Base-by-base conservation (phyloP, 2,329 filamentous ascomycete genomes). In the Penicillium sp. region DNA sequence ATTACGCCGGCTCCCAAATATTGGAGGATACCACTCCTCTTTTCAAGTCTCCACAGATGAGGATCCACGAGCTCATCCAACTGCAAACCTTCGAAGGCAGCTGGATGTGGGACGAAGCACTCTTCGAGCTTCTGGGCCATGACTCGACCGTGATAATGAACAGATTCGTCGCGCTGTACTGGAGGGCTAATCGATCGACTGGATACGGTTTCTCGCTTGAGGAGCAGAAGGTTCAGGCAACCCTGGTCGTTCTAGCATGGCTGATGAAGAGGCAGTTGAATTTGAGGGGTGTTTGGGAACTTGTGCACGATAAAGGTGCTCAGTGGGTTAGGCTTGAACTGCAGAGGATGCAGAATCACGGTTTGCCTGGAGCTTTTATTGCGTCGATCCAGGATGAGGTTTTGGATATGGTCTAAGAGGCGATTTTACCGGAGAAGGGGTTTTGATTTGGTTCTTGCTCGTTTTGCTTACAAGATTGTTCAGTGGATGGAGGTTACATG, bases 51-150 rank as follows among this genome's bases (percentile, higher is more conserved):
- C n/a, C 21, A 2, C 5, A 26, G n/a, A 21, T 6, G 21, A 19
- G 32, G 19, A 22, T 35, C 15, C 63, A 74, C 12, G 56, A 55
- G 0, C 59, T 85, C 2, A 78, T 84, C 4, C 57, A 57, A 0
- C 65, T 80, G 3, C 83, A 86, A 61, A 66, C 66, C 0, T 83
- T 81, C 53, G 67, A 75, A 2, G 81, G 81, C 0, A 71, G 61
- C 15, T 84, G 80, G 80, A 41, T 49, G 0, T 73, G 67, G 64
- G 64, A 51, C 0, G 17, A 56, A 0, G 41, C 55, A 3, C 33
- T 67, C 3, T 60, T 65, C 21, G 26, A 41, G 3, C 17, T 63
- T 4, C 28, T 67, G 6, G 6, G 52, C 0, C 29, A 52, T 6
- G 39, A 49, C 22, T 28, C 35, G 33, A 12, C 13, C 3, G n/a